Percentiles rank a stretch among this genome's conserved stretches.
These are phyloP conservation scores for Diversispora epigaea DNA, from an alignment of 192 early-diverging fungal species.

Conservation along the genomic window DNA sequence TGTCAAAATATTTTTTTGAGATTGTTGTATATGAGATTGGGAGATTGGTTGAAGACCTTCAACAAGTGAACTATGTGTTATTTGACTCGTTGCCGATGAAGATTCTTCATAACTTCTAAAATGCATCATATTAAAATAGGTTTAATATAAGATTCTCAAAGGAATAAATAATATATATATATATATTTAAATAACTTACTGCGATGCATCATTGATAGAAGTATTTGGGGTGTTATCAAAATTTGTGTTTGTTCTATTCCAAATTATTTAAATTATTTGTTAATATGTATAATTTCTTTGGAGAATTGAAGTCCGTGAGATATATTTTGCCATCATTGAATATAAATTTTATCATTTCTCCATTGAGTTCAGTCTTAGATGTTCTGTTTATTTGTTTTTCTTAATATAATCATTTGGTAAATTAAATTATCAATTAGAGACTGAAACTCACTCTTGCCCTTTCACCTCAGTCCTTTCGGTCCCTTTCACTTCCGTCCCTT, in stretches of 20 bases:
- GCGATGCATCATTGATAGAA: not conserved
- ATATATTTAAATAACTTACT: not conserved
- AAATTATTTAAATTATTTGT: not conserved
- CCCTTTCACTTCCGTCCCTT: not conserved
- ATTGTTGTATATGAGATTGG: conserved; percentile 21
- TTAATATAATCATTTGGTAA: not conserved
- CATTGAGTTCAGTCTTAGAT: conserved; percentile 14
- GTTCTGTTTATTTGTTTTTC: conserved; percentile 12
- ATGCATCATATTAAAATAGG: not conserved
- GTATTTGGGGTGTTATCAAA: not conserved
- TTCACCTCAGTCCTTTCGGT: not conserved
- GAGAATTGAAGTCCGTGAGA: not conserved
- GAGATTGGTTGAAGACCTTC: conserved; percentile 27
- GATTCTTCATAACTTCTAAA: not conserved
- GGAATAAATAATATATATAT: not conserved
- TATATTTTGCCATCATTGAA: not conserved
- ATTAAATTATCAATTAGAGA: too few relatives aligned
- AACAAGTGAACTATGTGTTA: conserved; percentile 5
- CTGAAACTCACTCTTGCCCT: not conserved
- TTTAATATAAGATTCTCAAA: too few relatives aligned
- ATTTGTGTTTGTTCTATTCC: not conserved
- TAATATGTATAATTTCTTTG: not conserved
- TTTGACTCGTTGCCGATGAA: not conserved
- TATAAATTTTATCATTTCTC: conserved; percentile 3
- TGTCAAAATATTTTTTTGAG: not conserved